phyloP scores from a whole-genome alignment of 2,329 filamentous ascomycete species.

The Emergomyces pasteurianus region DNA sequence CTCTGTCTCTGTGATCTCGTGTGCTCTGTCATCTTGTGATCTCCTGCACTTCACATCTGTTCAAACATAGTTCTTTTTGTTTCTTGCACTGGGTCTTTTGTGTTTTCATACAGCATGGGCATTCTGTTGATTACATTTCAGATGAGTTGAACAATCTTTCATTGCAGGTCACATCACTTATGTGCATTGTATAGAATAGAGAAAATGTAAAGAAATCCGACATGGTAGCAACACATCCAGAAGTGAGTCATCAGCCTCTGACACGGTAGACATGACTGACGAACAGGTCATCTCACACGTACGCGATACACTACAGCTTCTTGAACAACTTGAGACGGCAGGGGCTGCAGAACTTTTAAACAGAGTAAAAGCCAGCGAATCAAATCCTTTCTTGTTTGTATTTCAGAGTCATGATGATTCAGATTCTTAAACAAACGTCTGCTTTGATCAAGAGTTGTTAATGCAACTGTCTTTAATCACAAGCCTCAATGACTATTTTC shows the following conservation, averaged over 20 bases:
- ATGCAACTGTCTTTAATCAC: neutral
- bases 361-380: constrained; percentile 1
- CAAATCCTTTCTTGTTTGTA: too few relatives aligned
- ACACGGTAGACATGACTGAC: too few relatives aligned
- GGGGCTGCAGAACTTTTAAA: constrained; percentile 2
- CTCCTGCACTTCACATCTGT: neutral
- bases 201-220: too few relatives aligned
- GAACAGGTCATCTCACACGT: constrained; percentile 1
- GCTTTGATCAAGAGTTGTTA: neutral
- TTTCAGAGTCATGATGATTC: too few relatives aligned
- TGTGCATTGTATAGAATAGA: too few relatives aligned
- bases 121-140: constrained; percentile 3
- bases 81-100: neutral
- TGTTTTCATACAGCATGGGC: constrained; percentile 2
- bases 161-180: too few relatives aligned
- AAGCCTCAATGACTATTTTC: constrained; percentile 8
- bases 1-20: neutral
- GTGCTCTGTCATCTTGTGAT: neutral
- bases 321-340: constrained; percentile 5
- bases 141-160: constrained; percentile 1
- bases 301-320: constrained; percentile 3
- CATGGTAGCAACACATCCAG: too few relatives aligned
- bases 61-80: neutral
- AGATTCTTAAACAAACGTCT: neutral
- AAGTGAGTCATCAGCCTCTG: too few relatives aligned